Evolutionary conservation across 495 filamentous ascomycete genomes (phyloP).

Genomic region (Penicillium crystallinum): DNA sequence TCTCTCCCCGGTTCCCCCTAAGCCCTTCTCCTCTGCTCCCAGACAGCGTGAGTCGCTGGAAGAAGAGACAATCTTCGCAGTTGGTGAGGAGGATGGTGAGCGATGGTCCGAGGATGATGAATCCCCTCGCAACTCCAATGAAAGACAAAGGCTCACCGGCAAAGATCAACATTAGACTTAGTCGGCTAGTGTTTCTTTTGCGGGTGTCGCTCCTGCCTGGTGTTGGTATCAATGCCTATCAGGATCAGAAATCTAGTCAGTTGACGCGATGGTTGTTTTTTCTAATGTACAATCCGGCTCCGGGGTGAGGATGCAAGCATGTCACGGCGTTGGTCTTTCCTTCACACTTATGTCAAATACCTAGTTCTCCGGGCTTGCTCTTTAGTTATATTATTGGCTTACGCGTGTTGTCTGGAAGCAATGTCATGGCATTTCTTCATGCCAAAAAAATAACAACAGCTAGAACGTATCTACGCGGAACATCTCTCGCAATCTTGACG

Average conservation of each 20-base stretch:
- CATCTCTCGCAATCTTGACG: neutral
- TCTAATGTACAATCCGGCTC: neutral
- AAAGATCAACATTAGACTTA: conserved; percentile 19
- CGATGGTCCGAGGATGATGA: conserved; percentile 65
- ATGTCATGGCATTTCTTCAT: too few relatives aligned
- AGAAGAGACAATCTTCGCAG: conserved; percentile 90
- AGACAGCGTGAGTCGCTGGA: conserved; percentile 66
- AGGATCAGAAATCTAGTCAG: neutral
- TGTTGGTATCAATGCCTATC: conserved; percentile 1
- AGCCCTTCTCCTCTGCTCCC: conserved; percentile 43
- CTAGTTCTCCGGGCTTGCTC: conserved; percentile 7
- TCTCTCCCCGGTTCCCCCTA: conserved; percentile 48
- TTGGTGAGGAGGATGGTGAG: conserved; percentile 74
- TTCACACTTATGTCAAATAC: conserved; percentile 11
- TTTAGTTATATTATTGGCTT: conserved; percentile 6
- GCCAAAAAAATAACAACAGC: neutral
- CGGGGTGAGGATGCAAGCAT: conserved; percentile 18
- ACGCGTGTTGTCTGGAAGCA: neutral
- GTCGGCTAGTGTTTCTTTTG: neutral
- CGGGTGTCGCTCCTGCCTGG: neutral
- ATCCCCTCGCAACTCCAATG: conserved; percentile 49
- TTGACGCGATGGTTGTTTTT: neutral
- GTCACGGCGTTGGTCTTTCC: conserved; percentile 24
- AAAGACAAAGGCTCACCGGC: conserved; percentile 60
- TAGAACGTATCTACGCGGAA: neutral